phyloP scores from a whole-genome alignment of 768 basidiomycete genomes.

The Pholiota molesta region DNA sequence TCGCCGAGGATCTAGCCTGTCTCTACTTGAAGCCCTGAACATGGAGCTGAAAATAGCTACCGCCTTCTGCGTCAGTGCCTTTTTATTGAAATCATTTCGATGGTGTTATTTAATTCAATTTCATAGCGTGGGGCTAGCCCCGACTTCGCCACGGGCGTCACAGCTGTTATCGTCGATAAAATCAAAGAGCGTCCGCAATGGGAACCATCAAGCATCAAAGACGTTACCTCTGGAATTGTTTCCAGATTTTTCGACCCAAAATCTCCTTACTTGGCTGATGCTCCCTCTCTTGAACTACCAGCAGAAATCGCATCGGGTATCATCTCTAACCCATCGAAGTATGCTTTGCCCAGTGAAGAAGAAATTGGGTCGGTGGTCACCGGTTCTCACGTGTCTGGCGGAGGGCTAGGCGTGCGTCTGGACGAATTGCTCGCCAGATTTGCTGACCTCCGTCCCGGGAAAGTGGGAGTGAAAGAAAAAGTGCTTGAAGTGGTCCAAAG shows the following conservation, averaged over 20 bases:
- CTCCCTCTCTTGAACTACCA: conserved; percentile 48
- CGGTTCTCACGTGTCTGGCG: conserved; percentile 64
- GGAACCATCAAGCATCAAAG: conserved; percentile 65
- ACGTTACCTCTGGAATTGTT: conserved; percentile 62
- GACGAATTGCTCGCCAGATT: conserved; percentile 67
- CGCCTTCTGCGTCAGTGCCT: conserved; percentile 79
- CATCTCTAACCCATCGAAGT: conserved; percentile 37
- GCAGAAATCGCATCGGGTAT: conserved; percentile 30
- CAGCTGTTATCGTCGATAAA: conserved; percentile 57
- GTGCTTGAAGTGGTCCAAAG: conserved; percentile 75
- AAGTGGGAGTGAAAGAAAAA: conserved; percentile 74
- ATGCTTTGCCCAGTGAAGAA: conserved; percentile 76
- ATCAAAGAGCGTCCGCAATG: conserved; percentile 61
- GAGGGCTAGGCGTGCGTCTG: conserved; percentile 59
- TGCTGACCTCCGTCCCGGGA: conserved; percentile 47
- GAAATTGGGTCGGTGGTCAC: conserved; percentile 69
- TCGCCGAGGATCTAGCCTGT: conserved; percentile 64
- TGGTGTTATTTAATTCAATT: conserved; percentile 21
- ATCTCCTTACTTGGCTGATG: conserved; percentile 49
- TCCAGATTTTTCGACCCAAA: conserved; percentile 66
- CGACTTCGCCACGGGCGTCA: conserved; percentile 86
- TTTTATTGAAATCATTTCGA: conserved; percentile 13
- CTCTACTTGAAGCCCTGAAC: conserved; percentile 67
- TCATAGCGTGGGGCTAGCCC: conserved; percentile 71
- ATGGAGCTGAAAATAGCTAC: conserved; percentile 90